phyloP scores from a whole-genome alignment of 768 basidiomycete genomes.

The Kwoniella botswanensis region DNA sequence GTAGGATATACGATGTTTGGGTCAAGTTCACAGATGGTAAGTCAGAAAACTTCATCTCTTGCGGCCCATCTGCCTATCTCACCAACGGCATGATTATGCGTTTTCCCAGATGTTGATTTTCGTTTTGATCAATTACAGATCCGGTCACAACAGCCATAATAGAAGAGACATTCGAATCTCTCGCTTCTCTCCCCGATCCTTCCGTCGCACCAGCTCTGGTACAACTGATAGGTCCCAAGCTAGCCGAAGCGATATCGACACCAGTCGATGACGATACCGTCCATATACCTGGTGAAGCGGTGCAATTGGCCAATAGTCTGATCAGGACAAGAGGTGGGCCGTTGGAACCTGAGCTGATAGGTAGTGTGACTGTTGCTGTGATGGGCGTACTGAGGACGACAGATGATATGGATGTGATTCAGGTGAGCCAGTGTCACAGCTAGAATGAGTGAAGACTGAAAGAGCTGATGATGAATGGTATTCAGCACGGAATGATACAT shows the following conservation, averaged over 20 bases:
- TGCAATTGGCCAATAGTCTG: constrained; percentile 78
- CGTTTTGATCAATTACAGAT: constrained; percentile 62
- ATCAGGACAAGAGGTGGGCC: constrained; percentile 68
- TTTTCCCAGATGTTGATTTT: too few species aligned
- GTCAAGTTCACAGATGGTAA: constrained; percentile 81
- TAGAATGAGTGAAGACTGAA: too few species aligned
- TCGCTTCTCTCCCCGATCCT: constrained; percentile 67
- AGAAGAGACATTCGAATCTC: constrained; percentile 74
- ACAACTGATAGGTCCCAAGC: constrained; percentile 71
- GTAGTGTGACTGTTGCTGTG: constrained; percentile 72
- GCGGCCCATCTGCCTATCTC: too few species aligned
- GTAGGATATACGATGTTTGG: constrained; percentile 79
- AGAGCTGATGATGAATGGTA: not conserved
- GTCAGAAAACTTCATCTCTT: constrained; percentile 6
- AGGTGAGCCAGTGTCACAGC: constrained; percentile 49
- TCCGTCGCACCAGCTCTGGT: constrained; percentile 76
- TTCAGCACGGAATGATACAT: constrained; percentile 78
- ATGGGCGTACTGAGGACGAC: constrained; percentile 71
- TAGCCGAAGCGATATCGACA: constrained; percentile 69
- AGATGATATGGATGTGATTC: constrained; percentile 78
- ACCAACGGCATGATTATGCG: too few species aligned
- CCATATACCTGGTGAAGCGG: constrained; percentile 72
- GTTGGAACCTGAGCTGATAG: constrained; percentile 81
- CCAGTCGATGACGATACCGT: constrained; percentile 68
- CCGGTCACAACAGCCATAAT: constrained; percentile 86